A percentile compares a stretch with the other conserved stretches of the same genome.
These are phyloP conservation scores for Boletus vermiculosoides DNA, from an alignment of 768 basidiomycete species.

Conservation along the genomic window DNA sequence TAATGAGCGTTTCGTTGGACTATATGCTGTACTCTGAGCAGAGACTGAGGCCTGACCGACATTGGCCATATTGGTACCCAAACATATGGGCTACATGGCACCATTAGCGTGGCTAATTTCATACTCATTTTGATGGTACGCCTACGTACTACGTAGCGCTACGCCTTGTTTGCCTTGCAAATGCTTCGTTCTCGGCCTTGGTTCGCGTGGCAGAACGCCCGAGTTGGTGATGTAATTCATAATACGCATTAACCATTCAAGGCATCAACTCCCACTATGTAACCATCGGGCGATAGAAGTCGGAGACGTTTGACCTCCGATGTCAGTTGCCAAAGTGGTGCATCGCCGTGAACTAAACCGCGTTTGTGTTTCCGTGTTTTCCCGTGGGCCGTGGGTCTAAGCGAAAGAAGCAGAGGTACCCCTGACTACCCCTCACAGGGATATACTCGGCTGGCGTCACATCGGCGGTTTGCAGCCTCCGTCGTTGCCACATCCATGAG, in stretches of 20 bases:
- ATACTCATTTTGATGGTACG: neutral
- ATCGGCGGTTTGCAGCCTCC: constrained; percentile 22
- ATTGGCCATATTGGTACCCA: neutral
- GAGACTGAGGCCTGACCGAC: neutral
- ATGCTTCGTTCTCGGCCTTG: neutral
- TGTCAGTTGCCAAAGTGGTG: constrained; percentile 8
- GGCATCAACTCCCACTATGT: neutral
- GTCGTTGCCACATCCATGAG: constrained; percentile 14
- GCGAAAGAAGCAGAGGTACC: constrained; percentile 6
- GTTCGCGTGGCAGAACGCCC: neutral
- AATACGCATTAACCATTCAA: neutral
- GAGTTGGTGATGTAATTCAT: neutral
- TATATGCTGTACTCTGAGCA: neutral
- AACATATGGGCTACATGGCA: neutral
- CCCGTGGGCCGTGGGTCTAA: neutral
- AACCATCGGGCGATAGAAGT: constrained; percentile 20
- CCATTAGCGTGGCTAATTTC: neutral
- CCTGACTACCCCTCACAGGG: neutral
- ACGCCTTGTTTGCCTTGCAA: neutral
- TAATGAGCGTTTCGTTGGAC: neutral
- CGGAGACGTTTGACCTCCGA: constrained; percentile 27
- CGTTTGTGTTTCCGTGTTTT: neutral
- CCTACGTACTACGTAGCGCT: too few relatives aligned
- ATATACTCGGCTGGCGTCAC: constrained; percentile 3
- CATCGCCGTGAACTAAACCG: neutral